Evolutionary conservation across 2,329 filamentous ascomycete genomes (phyloP).

Genomic region (Rutstroemia sp.): DNA sequence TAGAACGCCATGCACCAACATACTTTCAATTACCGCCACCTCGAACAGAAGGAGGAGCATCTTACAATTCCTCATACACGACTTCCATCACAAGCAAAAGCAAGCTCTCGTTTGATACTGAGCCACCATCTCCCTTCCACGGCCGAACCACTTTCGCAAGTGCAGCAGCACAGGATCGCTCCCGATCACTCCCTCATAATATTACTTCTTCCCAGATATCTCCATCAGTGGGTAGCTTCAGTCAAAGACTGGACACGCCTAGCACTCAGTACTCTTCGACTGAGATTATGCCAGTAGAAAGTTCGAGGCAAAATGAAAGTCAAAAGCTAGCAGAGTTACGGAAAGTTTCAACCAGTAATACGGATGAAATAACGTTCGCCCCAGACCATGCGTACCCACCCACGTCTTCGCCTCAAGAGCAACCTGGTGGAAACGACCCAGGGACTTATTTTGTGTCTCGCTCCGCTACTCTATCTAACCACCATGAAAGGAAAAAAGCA

Average conservation of each 20-base stretch:
- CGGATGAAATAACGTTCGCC: conserved; percentile 13
- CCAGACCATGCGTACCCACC: conserved; percentile 6
- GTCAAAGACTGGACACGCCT: conserved; percentile 13
- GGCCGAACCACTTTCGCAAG: conserved; percentile 11
- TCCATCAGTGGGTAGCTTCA: conserved; percentile 7
- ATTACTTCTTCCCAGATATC: conserved; percentile 17
- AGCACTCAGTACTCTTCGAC: conserved; percentile 14
- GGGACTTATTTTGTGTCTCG: conserved; percentile 12
- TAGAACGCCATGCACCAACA: conserved; percentile 32
- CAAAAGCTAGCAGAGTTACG: background rate
- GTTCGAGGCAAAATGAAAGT: conserved; percentile 9
- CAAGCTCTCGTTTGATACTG: conserved; percentile 10
- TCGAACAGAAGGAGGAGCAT: conserved; percentile 22
- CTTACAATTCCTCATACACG: conserved; percentile 15
- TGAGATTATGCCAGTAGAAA: conserved; percentile 14
- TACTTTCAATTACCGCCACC: conserved; percentile 31
- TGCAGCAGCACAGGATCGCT: conserved; percentile 8
- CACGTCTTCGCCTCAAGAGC: conserved; percentile 8
- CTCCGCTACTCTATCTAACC: conserved; percentile 4
- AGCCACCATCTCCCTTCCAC: conserved; percentile 12
- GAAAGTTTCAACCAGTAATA: background rate
- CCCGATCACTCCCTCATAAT: conserved; percentile 14
- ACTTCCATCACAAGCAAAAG: conserved; percentile 5
- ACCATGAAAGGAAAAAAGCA: conserved; percentile 1
- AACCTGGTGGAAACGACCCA: conserved; percentile 8